These are phyloP conservation scores for Perilla frutescens DNA, from an alignment of 257 asterid species.

Conservation along the genomic window DNA sequence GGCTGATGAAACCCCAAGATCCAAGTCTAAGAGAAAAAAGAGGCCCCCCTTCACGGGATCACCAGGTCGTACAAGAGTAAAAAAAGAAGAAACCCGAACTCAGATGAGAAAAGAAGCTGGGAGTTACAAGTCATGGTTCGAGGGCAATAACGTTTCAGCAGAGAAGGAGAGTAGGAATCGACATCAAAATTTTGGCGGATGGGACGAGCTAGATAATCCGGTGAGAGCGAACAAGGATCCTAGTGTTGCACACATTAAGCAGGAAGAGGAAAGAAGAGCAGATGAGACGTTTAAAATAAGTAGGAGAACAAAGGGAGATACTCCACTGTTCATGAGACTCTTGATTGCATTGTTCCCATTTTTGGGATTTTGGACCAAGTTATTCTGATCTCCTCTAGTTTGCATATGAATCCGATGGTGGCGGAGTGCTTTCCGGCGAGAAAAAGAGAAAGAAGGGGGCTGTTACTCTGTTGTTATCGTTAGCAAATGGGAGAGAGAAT, in stretches of 20 bases:
- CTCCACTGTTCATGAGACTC: constrained; percentile 55
- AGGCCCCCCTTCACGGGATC: constrained; percentile 47
- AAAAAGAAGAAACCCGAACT: constrained; percentile 43
- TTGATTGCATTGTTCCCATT: constrained; percentile 63
- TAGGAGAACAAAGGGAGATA: constrained; percentile 57
- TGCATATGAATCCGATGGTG: neutral
- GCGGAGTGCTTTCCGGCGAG: too few species aligned
- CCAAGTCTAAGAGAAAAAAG: constrained; percentile 52
- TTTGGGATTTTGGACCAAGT: constrained; percentile 70
- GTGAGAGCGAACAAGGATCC: constrained; percentile 43
- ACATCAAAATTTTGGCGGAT: constrained; percentile 64
- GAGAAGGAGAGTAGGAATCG: constrained; percentile 32
- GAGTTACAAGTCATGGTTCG: constrained; percentile 61
- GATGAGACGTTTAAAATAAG: constrained; percentile 47
- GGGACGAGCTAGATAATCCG: constrained; percentile 84
- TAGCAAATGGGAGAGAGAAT: too few species aligned
- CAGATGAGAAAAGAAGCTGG: constrained; percentile 41
- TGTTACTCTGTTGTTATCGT: too few species aligned
- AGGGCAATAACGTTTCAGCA: constrained; percentile 43
- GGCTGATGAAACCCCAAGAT: constrained; percentile 43
- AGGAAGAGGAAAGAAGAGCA: constrained; percentile 31
- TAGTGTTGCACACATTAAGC: constrained; percentile 1
- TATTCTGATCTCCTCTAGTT: constrained; percentile 35
- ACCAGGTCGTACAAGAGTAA: constrained; percentile 34
- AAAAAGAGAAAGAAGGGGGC: too few species aligned